phyloP scores from a whole-genome alignment of 805 yeast species.

The Yarrowia sp. region DNA sequence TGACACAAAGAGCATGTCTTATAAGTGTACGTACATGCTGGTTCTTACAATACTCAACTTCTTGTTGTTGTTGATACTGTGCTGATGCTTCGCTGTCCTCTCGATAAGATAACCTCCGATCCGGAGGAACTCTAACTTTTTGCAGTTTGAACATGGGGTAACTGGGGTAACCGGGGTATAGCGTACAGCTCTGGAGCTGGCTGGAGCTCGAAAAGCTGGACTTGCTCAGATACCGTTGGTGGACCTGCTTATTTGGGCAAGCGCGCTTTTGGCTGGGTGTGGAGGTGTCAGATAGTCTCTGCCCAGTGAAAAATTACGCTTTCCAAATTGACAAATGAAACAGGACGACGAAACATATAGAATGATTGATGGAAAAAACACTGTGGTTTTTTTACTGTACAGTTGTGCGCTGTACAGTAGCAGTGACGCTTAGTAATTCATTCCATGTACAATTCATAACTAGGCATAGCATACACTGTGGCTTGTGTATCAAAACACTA shows the following conservation, averaged over 20 bases:
- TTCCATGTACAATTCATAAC: too few species aligned
- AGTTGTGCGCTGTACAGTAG: too few species aligned
- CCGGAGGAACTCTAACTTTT: neutral
- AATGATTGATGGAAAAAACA: too few species aligned
- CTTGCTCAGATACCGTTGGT: too few species aligned
- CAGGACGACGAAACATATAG: neutral
- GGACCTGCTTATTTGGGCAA: neutral
- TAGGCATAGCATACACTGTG: neutral
- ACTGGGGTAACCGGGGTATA: neutral
- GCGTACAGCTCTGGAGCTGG: neutral
- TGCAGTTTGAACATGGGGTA: neutral
- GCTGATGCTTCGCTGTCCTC: too few species aligned
- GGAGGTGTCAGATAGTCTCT: neutral
- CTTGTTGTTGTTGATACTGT: too few species aligned
- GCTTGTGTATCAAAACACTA: conserved; percentile 1
- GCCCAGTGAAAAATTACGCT: neutral
- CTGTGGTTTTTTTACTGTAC: too few species aligned
- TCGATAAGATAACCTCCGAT: conserved; percentile 5
- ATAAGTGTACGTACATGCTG: too few species aligned
- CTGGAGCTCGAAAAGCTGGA: too few species aligned
- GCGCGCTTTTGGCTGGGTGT: neutral
- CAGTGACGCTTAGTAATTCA: too few species aligned
- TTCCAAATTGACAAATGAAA: neutral
- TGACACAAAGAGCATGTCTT: neutral
- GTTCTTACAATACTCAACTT: too few species aligned